phyloP scores from a whole-genome alignment of 31 red algal genomes.

The Odonthalia washingtoniensis region DNA sequence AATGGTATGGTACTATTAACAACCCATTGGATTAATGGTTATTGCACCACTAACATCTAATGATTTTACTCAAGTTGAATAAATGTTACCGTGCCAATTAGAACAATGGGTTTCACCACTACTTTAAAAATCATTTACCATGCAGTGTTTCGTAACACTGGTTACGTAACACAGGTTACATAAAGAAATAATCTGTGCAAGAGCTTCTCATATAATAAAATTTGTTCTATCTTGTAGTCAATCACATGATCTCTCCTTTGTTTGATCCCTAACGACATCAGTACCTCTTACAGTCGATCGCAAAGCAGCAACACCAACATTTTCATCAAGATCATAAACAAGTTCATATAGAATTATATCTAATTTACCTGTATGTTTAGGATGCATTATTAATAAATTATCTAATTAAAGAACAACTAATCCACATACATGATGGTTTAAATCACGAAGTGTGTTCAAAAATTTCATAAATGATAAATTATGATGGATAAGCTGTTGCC shows the following conservation, averaged over 20 bases:
- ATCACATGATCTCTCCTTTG: neutral
- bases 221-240: conserved; percentile 48
- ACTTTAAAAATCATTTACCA: too few species aligned
- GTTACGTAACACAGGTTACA: too few species aligned
- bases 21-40: too few species aligned
- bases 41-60: too few species aligned
- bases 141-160: neutral
- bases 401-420: conserved; percentile 24
- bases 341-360: conserved; percentile 52
- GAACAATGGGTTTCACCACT: too few species aligned
- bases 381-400: conserved; percentile 38
- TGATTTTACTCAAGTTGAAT: too few species aligned
- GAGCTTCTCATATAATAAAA: conserved; percentile 43
- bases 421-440: conserved; percentile 38
- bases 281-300: conserved; percentile 32
- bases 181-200: conserved; percentile 42
- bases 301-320: conserved; percentile 55
- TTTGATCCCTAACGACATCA: conserved; percentile 48
- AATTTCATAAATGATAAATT: conserved; percentile 62
- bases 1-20: too few species aligned
- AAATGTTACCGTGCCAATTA: too few species aligned
- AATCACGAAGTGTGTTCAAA: conserved; percentile 53
- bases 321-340: conserved; percentile 53
- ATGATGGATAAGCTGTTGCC: conserved; percentile 60
- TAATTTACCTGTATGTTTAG: conserved; percentile 48